Evolutionary conservation across 129 eudicot genomes (phyloP), one percentile per base, ranked within the genome.

Genomic region (Saussurea involucrata): DNA sequence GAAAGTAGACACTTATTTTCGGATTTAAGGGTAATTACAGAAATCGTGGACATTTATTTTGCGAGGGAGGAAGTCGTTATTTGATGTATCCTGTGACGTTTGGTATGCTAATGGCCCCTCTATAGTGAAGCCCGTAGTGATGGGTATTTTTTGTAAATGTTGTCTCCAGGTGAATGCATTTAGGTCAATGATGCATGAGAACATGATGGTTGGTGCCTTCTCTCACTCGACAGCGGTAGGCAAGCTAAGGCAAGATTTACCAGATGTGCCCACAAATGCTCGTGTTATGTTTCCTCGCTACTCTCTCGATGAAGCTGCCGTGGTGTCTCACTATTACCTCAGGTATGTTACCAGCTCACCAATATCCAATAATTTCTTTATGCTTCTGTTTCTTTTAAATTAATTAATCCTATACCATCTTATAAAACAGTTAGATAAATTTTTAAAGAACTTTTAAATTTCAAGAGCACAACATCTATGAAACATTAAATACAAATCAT

Each of bases 201-300:
- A 87, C 80, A 95, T 92, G 99, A 95, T 95, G 97, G 86, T 92
- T 67, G 97, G 99, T 33, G 95, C 95, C 37, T 95, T 95, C 69
- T 92, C 99, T 34, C 99, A 95, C 82, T 92, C 99, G 31, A 95
- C 95, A 10, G 92, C 99, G 0, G 97, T 95, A 29, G 99, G 99
- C 28, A 95, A 95, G 73, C 86, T 95, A 84, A 92, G 99, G 49
- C 78, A 85, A 80, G 95, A 95, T 34, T 80, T 95, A 32, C 99
- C 97, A 20, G 95, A 84, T 88, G 99, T 95, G 81, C 97, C 99
- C 0, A 9, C 68, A 17, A 89, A 88, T 83, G 91, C 97, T 44
- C 96, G 99, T 78, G 68, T 89, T 18, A 63, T 80, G 83, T 82
- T 90, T 76, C 96, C 95, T 37, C 97, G 99, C 20, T 95, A 95